Evolutionary conservation across 1,284 basidiomycete genomes (phyloP).

Genomic region (Cutaneotrichosporon sp.): DNA sequence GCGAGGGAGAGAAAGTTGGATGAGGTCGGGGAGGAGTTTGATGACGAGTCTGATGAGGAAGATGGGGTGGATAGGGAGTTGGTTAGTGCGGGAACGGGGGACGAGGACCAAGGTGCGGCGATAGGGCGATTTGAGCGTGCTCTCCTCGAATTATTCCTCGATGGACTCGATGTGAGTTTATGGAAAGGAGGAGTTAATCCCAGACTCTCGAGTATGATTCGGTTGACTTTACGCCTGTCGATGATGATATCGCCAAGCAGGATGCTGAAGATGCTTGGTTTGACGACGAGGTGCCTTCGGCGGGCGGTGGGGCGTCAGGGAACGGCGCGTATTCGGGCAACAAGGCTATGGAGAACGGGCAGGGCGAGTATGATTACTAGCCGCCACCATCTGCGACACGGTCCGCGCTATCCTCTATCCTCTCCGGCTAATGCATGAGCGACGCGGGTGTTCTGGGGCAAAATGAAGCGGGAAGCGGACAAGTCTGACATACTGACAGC

Average conservation of each 20-base stretch:
- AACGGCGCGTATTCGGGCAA: constrained; percentile 11
- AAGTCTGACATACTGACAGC: too few species aligned
- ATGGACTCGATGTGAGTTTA: constrained; percentile 50
- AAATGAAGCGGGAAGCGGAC: too few species aligned
- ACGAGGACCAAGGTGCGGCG: constrained; percentile 40
- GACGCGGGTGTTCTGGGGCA: too few species aligned
- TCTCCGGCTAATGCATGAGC: neutral
- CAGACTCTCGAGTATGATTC: constrained; percentile 48
- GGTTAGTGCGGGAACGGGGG: constrained; percentile 12
- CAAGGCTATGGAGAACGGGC: constrained; percentile 38
- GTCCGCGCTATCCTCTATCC: neutral
- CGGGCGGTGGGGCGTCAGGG: constrained; percentile 19
- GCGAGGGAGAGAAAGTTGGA: constrained; percentile 37
- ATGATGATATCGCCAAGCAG: constrained; percentile 40
- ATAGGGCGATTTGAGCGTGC: constrained; percentile 41
- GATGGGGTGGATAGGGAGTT: too few species aligned
- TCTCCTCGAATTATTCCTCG: constrained; percentile 49
- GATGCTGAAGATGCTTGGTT: constrained; percentile 51
- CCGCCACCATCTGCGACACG: too few species aligned
- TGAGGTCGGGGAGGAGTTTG: constrained; percentile 45
- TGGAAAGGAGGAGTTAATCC: neutral
- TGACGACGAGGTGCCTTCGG: constrained; percentile 47
- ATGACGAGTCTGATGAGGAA: constrained; percentile 41
- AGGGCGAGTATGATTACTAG: constrained; percentile 52
- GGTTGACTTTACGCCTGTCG: constrained; percentile 46